Evolutionary conservation across 768 basidiomycete genomes (phyloP), one percentile per base, ranked within the genome.

Genomic region (Leccinum subtestaceum): DNA sequence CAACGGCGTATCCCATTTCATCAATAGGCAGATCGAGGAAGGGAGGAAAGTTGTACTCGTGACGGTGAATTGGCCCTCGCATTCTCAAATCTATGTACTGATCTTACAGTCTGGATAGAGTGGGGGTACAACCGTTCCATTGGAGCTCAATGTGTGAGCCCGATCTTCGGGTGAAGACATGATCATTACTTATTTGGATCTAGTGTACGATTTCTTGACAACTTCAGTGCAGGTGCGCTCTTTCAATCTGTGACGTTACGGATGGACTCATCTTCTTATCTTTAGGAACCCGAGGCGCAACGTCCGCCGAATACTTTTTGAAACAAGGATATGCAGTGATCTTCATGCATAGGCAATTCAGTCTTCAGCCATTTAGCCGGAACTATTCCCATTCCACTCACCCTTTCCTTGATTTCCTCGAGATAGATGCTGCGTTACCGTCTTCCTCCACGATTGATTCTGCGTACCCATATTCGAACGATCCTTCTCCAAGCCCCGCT

Each of bases 341-440:
- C 65, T 99, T 99, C 78, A 91, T 99, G 84, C 96, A 99, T 74
- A 81, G 96, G 21, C 94, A 97, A 74, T 96, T 97, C 79, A 98
- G 95, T 63, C 83, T 98, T 46, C 94, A 97, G 67, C 97, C 97
- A 0, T 99, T 96, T 80, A 95, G 92, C 70, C 78, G 97, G 52
- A 96, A 99, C 72, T 99, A 98, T 75, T 97, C 95, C 9, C 96
- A 99, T 73, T 95, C 94, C 0, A 95, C 95, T 4, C 96, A 98
- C 71, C 96, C 96, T 0, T 99, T 99, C 76, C 86, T 99, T 58
- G 95, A 98, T 72, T 89, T 98, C 60, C 82, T 99, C 25, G 87
- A 93, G 48, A 86, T 96, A 58, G 76, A 79, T 57, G 49, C 60
- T 15, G 31, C 56, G 4, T 60, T 56, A 34, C 58, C 65, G 3